These are phyloP conservation scores for Geosiphon pyriformis DNA, from an alignment of 192 early-diverging fungal species.

Conservation along the genomic window DNA sequence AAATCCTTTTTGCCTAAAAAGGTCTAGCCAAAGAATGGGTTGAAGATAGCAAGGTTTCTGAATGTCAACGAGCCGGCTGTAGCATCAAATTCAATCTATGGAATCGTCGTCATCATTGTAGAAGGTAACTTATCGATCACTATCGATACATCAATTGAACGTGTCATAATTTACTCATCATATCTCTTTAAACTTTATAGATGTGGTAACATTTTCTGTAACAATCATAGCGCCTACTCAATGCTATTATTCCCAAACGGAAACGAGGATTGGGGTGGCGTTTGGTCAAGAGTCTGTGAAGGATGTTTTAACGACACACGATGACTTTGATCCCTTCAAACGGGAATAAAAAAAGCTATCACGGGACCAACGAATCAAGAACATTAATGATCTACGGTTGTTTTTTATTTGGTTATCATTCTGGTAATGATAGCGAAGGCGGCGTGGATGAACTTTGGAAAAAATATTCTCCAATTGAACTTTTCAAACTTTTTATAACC, in stretches of 20 bases:
- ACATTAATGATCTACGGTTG: neutral
- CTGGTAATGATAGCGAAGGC: neutral
- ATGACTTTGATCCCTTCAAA: neutral
- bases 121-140: constrained; percentile 14
- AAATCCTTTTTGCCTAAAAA: neutral
- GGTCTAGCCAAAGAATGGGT: constrained; percentile 21
- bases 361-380: too few species aligned
- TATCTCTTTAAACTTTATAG: neutral
- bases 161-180: neutral
- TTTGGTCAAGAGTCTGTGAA: constrained; percentile 25
- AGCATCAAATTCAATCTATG: constrained; percentile 15
- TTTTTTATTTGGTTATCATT: neutral
- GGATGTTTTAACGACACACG: constrained; percentile 16
- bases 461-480: too few species aligned
- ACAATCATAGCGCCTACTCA: constrained; percentile 14
- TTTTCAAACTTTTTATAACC: too few species aligned
- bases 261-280: constrained; percentile 21
- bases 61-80: constrained; percentile 18
- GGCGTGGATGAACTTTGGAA: neutral
- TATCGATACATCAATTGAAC: neutral
- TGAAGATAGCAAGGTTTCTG: constrained; percentile 21
- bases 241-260: constrained; percentile 22
- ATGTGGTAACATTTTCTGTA: constrained; percentile 25
- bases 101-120: constrained; percentile 23
- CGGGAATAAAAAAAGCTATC: neutral